Percentiles rank a stretch among this genome's conserved stretches.
Evolutionary conservation across 805 yeast genomes (phyloP).

Genomic region (Saccharomycopsis capsularis): DNA sequence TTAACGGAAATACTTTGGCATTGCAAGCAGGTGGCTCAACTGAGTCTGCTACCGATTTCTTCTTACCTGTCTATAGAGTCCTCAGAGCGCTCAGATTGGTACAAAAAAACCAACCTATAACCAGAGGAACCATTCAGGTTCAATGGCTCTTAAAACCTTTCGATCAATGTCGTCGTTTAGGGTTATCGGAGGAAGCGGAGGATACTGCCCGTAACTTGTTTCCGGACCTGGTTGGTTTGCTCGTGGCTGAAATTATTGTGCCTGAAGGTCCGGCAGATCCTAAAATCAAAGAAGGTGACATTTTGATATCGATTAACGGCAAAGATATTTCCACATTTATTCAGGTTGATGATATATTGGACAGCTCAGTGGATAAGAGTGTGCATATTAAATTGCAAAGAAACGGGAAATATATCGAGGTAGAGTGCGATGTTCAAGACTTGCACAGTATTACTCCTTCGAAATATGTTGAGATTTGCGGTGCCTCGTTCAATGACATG

Average conservation of each 20-base stretch:
- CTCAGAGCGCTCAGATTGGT: slow-evolving; percentile 72
- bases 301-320: slow-evolving; percentile 66
- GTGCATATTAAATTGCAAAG: slow-evolving; percentile 60
- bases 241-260: slow-evolving; percentile 11
- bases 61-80: slow-evolving; percentile 79
- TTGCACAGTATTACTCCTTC: slow-evolving; percentile 78
- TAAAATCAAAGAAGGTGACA: slow-evolving; percentile 43
- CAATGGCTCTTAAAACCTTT: slow-evolving; percentile 84
- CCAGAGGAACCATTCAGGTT: slow-evolving; percentile 88
- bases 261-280: slow-evolving; percentile 15
- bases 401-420: slow-evolving; percentile 54
- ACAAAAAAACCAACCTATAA: slow-evolving; percentile 50
- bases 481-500: slow-evolving; percentile 78
- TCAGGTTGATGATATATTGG: slow-evolving; percentile 77
- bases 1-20: slow-evolving; percentile 82
- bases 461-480: slow-evolving; percentile 73
- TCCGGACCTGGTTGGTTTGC: slow-evolving; percentile 42
- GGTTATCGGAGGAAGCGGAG: slow-evolving; percentile 71
- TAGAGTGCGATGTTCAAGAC: slow-evolving; percentile 57
- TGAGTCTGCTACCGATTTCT: slow-evolving; percentile 89
- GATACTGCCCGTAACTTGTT: slow-evolving; percentile 56
- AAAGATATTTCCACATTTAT: slow-evolving; percentile 60
- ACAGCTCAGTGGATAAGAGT: slow-evolving; percentile 54
- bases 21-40: slow-evolving; percentile 91
- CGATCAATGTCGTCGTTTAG: slow-evolving; percentile 85